Percentiles rank a stretch among this genome's conserved stretches.
These are phyloP conservation scores for Haematococcus lacustris DNA, from an alignment of 139 green algal species.

Conservation along the genomic window DNA sequence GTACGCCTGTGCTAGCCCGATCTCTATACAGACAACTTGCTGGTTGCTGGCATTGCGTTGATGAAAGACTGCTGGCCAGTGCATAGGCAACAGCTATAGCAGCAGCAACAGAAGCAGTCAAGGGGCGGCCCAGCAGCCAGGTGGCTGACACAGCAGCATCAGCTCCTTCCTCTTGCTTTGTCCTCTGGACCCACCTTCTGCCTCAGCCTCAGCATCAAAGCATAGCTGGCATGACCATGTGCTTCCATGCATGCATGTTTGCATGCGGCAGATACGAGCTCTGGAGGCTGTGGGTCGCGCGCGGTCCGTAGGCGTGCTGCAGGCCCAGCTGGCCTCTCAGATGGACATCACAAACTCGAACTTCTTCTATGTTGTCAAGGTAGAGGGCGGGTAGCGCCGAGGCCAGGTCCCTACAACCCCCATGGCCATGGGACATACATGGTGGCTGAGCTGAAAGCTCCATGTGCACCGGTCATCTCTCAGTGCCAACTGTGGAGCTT, in stretches of 20 bases:
- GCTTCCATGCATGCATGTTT: not conserved
- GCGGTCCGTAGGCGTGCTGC: constrained; percentile 21
- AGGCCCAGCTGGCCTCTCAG: constrained; percentile 21
- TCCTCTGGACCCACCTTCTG: not conserved
- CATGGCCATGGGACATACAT: no score
- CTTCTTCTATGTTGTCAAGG: constrained; percentile 51
- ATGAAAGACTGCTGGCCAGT: not conserved
- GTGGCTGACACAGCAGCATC: not conserved
- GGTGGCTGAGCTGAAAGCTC: no score
- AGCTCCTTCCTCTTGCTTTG: not conserved
- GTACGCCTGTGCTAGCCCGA: not conserved
- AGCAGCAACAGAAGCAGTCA: not conserved
- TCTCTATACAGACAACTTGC: not conserved
- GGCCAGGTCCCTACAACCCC: no score
- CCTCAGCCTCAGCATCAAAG: not conserved
- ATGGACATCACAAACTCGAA: constrained; percentile 31
- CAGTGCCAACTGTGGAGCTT: no score
- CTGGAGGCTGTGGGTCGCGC: constrained; percentile 19
- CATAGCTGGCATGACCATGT: not conserved
- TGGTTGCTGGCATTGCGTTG: not conserved
- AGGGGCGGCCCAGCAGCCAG: not conserved
- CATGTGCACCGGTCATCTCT: no score
- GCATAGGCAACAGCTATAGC: not conserved
- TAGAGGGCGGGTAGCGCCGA: not conserved
- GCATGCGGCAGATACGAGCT: constrained; percentile 16